phyloP scores from a whole-genome alignment of 2,329 filamentous ascomycete species.

The Hypocrella siamensis region DNA sequence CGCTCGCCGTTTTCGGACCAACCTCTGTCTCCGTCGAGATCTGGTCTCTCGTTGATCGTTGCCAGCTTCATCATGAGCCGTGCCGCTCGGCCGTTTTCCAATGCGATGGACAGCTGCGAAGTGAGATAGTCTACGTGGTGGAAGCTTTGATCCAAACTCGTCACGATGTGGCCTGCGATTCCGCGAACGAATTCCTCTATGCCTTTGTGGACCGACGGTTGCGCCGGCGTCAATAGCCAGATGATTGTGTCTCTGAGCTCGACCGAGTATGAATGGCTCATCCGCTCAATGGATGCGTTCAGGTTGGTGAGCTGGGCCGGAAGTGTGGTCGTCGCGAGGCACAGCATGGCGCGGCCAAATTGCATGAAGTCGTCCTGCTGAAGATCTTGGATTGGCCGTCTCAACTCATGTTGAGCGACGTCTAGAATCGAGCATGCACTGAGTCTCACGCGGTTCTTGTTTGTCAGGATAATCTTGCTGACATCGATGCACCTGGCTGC shows the following conservation, averaged over 20 bases:
- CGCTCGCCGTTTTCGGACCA: conserved; percentile 92
- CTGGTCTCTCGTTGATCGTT: conserved; percentile 76
- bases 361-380: conserved; percentile 80
- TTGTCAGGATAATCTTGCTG: conserved; percentile 79
- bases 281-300: conserved; percentile 57
- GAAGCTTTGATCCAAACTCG: conserved; percentile 62
- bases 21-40: conserved; percentile 58
- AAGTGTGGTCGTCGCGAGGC: conserved; percentile 56
- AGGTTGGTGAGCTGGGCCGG: conserved; percentile 40
- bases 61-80: conserved; percentile 72
- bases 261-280: conserved; percentile 60
- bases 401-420: conserved; percentile 66
- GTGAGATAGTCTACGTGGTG: conserved; percentile 63
- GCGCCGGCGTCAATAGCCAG: conserved; percentile 62
- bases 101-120: conserved; percentile 58
- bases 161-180: conserved; percentile 63
- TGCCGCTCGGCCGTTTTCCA: conserved; percentile 79
- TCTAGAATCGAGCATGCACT: conserved; percentile 83
- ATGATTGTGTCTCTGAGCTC: conserved; percentile 65
- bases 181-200: conserved; percentile 67
- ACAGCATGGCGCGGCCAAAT: conserved; percentile 73
- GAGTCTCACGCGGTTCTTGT: conserved; percentile 77
- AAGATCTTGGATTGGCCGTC: conserved; percentile 53
- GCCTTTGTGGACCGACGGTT: conserved; percentile 42
- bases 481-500: conserved; percentile 77